Evolutionary conservation across 768 basidiomycete species (phyloP).

Genomic region (Xerocomus brunneocitrinus): DNA sequence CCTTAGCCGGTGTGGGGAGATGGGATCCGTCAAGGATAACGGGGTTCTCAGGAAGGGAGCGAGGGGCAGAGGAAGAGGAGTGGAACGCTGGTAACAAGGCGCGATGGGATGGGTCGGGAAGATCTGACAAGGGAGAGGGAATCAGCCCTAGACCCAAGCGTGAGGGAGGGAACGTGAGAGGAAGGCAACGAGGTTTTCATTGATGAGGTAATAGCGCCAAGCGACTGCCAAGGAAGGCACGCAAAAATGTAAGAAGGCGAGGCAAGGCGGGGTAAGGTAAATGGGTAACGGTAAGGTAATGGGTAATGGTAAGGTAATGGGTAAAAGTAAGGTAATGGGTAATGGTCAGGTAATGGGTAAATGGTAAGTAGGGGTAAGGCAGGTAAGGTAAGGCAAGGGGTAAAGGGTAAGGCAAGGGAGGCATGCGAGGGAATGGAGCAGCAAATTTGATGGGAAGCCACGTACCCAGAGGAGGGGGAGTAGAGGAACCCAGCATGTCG

Average conservation of each 20-base stretch:
- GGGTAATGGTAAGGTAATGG: no score
- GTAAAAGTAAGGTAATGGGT: no score
- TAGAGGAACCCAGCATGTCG: background rate
- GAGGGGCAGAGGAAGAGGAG: background rate
- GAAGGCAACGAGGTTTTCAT: background rate
- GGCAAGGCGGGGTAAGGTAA: no score
- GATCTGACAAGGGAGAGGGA: background rate
- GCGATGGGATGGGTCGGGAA: background rate
- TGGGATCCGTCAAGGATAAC: background rate
- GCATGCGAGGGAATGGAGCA: no score
- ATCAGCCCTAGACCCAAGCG: background rate
- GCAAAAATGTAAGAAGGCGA: no score
- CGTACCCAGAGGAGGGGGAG: background rate
- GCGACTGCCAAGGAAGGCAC: no score
- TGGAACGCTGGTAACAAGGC: background rate
- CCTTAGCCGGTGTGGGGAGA: background rate
- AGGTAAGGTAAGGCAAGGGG: no score
- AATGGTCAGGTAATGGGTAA: no score
- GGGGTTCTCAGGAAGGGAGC: background rate
- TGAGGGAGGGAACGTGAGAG: background rate
- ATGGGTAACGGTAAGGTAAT: no score
- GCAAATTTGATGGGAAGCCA: background rate
- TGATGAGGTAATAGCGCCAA: no score
- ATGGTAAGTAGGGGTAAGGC: no score
- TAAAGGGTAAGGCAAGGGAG: no score